Evolutionary conservation across 345 rosid genomes (phyloP).

Genomic region (Isatis tinctoria): DNA sequence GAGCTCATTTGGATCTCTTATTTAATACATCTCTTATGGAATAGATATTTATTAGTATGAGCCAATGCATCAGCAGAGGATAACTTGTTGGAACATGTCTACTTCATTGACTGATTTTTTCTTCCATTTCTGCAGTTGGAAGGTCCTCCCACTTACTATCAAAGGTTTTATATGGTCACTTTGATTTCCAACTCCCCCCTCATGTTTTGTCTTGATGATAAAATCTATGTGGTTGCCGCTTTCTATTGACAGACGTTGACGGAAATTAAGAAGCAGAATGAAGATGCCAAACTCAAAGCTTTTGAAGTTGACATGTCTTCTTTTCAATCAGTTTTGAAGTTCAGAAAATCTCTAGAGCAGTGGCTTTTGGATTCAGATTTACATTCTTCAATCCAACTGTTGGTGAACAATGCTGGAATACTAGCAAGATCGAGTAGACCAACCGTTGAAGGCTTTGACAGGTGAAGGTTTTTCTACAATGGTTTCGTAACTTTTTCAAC

Average conservation of each 20-base stretch:
- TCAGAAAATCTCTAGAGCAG: constrained; percentile 55
- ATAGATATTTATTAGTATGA: neutral
- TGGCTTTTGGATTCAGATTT: constrained; percentile 71
- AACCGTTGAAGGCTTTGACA: constrained; percentile 75
- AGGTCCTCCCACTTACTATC: constrained; percentile 49
- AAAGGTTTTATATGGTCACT: constrained; percentile 39
- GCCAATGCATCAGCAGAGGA: constrained; percentile 1
- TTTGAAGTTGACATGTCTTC: constrained; percentile 71
- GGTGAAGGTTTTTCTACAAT: constrained; percentile 38
- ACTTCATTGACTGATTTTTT: constrained; percentile 9
- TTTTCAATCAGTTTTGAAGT: constrained; percentile 58
- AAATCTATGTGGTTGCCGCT: constrained; percentile 1
- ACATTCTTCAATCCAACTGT: constrained; percentile 77
- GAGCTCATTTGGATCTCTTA: neutral
- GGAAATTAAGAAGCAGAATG: constrained; percentile 44
- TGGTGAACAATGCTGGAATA: constrained; percentile 93
- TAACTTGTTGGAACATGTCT: neutral
- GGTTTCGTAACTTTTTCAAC: neutral
- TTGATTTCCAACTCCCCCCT: neutral
- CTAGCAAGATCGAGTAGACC: constrained; percentile 59
- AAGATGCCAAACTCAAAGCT: constrained; percentile 54
- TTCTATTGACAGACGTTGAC: constrained; percentile 44
- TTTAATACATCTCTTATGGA: neutral
- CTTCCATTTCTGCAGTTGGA: constrained; percentile 56
- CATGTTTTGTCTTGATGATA: neutral